These are phyloP conservation scores for Metschnikowia colocasiae DNA, from an alignment of 805 yeast species.

Conservation along the genomic window DNA sequence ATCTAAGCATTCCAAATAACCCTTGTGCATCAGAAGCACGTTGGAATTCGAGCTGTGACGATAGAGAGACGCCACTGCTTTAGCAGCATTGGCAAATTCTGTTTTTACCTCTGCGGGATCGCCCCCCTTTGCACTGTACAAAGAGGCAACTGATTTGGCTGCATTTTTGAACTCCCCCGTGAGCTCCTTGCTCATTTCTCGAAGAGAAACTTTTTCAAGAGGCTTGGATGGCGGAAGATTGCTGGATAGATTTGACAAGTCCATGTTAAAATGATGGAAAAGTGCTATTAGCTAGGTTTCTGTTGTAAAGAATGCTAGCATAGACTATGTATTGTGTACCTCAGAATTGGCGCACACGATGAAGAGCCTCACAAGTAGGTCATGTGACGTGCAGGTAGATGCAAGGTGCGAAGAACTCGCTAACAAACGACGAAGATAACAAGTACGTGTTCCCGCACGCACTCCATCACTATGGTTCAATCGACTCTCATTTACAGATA, in stretches of 20 bases:
- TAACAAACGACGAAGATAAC: slow-evolving; percentile 2
- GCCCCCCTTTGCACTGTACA: slow-evolving; percentile 25
- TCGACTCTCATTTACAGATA: slow-evolving; percentile 64
- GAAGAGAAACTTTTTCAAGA: slow-evolving; percentile 44
- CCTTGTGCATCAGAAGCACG: slow-evolving; percentile 46
- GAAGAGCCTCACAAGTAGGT: not conserved
- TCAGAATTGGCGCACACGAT: not conserved
- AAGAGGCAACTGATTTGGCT: slow-evolving; percentile 64
- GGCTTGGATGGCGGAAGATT: slow-evolving; percentile 53
- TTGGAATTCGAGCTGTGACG: slow-evolving; percentile 54
- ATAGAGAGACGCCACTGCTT: slow-evolving; percentile 49
- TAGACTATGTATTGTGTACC: not conserved
- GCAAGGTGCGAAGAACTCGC: not conserved
- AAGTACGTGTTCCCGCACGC: slow-evolving; percentile 1
- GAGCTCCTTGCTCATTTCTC: slow-evolving; percentile 49
- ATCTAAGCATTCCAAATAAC: slow-evolving; percentile 59
- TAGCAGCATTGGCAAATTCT: slow-evolving; percentile 42
- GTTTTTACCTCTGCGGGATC: slow-evolving; percentile 9
- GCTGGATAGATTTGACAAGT: slow-evolving; percentile 56
- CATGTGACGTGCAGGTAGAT: slow-evolving; percentile 2
- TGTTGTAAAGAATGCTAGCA: not conserved
- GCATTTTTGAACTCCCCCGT: slow-evolving; percentile 65
- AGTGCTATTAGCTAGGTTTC: not conserved
- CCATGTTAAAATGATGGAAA: slow-evolving; percentile 37
- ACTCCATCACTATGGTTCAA: slow-evolving; percentile 47